phyloP scores from a whole-genome alignment of 345 rosid species.

The Microthlaspi erraticum region DNA sequence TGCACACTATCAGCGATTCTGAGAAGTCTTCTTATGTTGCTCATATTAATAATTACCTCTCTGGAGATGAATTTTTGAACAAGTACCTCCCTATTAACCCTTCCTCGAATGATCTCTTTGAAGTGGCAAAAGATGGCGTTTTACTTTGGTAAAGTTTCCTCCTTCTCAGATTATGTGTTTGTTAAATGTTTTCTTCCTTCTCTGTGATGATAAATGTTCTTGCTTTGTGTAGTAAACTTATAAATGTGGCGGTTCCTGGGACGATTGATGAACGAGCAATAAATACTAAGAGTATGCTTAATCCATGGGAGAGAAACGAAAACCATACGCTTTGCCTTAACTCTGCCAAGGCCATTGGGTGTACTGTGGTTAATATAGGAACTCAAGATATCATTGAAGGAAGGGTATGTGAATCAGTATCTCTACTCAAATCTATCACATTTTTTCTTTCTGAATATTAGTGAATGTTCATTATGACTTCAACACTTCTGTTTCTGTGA shows the following conservation, averaged over 20 bases:
- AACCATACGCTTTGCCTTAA: slow-evolving; percentile 95
- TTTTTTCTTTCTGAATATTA: slow-evolving; percentile 13
- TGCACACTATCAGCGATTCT: slow-evolving; percentile 93
- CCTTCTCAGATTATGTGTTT: background rate
- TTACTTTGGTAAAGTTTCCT: slow-evolving; percentile 73
- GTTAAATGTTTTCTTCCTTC: slow-evolving; percentile 10
- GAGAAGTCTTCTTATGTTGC: slow-evolving; percentile 92
- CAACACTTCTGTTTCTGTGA: slow-evolving; percentile 33
- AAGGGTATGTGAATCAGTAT: slow-evolving; percentile 62
- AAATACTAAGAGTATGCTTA: slow-evolving; percentile 90
- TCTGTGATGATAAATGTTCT: slow-evolving; percentile 1
- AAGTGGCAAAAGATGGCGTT: slow-evolving; percentile 92
- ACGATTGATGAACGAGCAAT: slow-evolving; percentile 98
- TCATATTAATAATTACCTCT: slow-evolving; percentile 90
- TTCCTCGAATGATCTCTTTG: slow-evolving; percentile 88
- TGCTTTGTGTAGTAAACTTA: slow-evolving; percentile 75
- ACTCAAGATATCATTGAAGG: slow-evolving; percentile 95
- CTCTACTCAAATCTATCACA: slow-evolving; percentile 9
- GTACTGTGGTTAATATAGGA: slow-evolving; percentile 97
- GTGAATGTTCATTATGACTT: too few relatives aligned
- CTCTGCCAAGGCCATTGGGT: slow-evolving; percentile 98
- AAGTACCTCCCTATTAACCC: slow-evolving; percentile 84
- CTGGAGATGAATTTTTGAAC: slow-evolving; percentile 72
- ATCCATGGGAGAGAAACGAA: slow-evolving; percentile 99
- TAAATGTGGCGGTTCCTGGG: slow-evolving; percentile 98